Percentiles rank a stretch among this genome's conserved stretches.
These are phyloP conservation scores for Kuraishia capsulata DNA, from an alignment of 805 yeast species.

Conservation along the genomic window DNA sequence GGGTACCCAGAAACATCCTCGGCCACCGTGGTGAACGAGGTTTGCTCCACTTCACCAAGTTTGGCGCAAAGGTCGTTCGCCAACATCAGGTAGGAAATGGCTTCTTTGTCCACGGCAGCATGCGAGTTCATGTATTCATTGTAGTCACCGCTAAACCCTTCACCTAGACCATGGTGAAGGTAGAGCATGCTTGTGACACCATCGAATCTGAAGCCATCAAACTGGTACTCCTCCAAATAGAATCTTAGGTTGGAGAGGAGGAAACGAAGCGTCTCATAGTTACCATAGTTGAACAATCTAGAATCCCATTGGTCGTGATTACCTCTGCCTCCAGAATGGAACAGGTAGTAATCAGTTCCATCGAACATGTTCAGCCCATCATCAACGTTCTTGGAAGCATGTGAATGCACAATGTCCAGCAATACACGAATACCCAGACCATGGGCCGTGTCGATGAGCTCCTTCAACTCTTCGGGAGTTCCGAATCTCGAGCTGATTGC, in stretches of 20 bases:
- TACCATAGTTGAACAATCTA: constrained; percentile 85
- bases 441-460: constrained; percentile 87
- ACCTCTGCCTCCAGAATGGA: constrained; percentile 84
- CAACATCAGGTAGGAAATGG: constrained; percentile 76
- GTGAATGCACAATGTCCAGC: constrained; percentile 92
- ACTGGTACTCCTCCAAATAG: constrained; percentile 72
- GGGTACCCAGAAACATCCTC: constrained; percentile 99
- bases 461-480: constrained; percentile 90
- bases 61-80: constrained; percentile 74
- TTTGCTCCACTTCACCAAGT: constrained; percentile 30
- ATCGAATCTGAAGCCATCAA: constrained; percentile 95
- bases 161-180: constrained; percentile 85
- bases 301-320: constrained; percentile 93
- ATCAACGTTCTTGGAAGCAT: constrained; percentile 87
- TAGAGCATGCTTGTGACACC: constrained; percentile 95
- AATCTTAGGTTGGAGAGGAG: constrained; percentile 76
- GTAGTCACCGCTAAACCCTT: constrained; percentile 85
- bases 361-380: constrained; percentile 92
- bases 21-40: constrained; percentile 61
- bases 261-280: constrained; percentile 84
- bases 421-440: constrained; percentile 77
- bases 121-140: constrained; percentile 78
- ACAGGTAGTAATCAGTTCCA: constrained; percentile 91
- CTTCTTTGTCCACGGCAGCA: constrained; percentile 77
- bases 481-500: constrained; percentile 89